Base-by-base conservation (phyloP, 352 stramenopile genomes). In the Phytopythium oedochilum region DNA sequence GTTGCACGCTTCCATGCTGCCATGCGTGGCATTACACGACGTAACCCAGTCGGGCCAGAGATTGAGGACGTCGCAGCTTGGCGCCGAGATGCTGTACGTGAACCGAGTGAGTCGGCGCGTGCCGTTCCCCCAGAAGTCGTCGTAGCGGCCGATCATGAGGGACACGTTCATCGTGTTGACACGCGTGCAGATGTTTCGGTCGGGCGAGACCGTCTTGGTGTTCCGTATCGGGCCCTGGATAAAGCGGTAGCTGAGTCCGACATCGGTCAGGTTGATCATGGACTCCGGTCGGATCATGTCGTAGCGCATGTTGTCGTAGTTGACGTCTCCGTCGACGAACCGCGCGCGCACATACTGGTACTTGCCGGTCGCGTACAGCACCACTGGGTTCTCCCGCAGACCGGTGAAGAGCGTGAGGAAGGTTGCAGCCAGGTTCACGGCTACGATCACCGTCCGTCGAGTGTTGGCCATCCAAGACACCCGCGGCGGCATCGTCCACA, bases 301-400 rank as follows among this genome's bases (percentile, higher is more conserved):
- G 18, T 60, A 52, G 28, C 34, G 49, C 5, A 58, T 44, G 18
- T 59, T 60, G 43, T 75, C 57, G 55, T 70, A 73, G 54, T 72
- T 73, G 54, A 73, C 67, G 5, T 36, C 42, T 1, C 64, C 59
- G 2, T 62, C 46, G 20, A 53, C 4, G 14, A 78, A 43, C 1
- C 69, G 62, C 23, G 59, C 35, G 25, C 65, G 66, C n/a, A 73
- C 54, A 18, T 56, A 35, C n/a, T 70, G 55, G 48, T 78, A 78
- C 14, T 55, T 49, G 5, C 66, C 60, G 0, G 63, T 57, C n/a
- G 64, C 25, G 36, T 59, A 57, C 15, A 73, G 57, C 11, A 73
- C 31, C 10, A 78, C 29, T 12, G 70, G 66, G 52, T 78, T 78
- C 51, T 78, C 70, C 0, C 59, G 64, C 42, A 78, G 46, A 2